These are phyloP conservation scores for Cydonia oblonga DNA, from an alignment of 331 rosid genomes.

Conservation along the genomic window DNA sequence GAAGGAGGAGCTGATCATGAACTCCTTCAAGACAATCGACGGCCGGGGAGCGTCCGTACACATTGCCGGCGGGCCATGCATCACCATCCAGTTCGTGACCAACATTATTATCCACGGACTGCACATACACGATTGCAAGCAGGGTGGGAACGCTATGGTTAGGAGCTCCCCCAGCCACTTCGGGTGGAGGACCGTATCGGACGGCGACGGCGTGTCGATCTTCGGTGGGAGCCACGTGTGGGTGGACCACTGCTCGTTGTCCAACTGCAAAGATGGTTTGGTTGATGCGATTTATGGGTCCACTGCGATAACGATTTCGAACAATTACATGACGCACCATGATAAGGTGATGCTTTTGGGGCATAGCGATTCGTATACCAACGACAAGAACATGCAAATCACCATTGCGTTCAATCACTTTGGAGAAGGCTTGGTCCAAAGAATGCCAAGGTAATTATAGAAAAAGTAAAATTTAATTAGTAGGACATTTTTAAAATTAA, in stretches of 20 bases:
- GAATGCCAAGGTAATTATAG: constrained; percentile 77
- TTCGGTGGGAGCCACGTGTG: constrained; percentile 80
- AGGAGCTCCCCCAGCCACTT: constrained; percentile 64
- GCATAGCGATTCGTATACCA: constrained; percentile 72
- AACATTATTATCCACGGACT: constrained; percentile 77
- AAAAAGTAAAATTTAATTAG: background rate
- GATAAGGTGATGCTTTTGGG: constrained; percentile 91
- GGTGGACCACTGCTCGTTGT: constrained; percentile 82
- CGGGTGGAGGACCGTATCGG: constrained; percentile 86
- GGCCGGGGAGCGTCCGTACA: constrained; percentile 87
- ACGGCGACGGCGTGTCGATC: constrained; percentile 92
- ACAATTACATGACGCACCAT: constrained; percentile 90
- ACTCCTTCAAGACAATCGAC: constrained; percentile 82
- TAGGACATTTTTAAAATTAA: background rate
- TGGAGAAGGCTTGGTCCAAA: constrained; percentile 90
- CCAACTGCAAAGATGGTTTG: constrained; percentile 71
- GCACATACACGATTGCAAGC: constrained; percentile 76
- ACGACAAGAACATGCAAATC: constrained; percentile 79
- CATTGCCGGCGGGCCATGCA: constrained; percentile 92
- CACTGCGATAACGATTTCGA: constrained; percentile 71
- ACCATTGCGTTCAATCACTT: constrained; percentile 94
- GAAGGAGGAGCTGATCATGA: constrained; percentile 83
- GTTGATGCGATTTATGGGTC: constrained; percentile 88
- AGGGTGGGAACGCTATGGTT: constrained; percentile 82
- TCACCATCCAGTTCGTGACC: constrained; percentile 72